Base-by-base conservation (phyloP, 495 filamentous ascomycete genomes). In the Barbatosphaeria neglecta region DNA sequence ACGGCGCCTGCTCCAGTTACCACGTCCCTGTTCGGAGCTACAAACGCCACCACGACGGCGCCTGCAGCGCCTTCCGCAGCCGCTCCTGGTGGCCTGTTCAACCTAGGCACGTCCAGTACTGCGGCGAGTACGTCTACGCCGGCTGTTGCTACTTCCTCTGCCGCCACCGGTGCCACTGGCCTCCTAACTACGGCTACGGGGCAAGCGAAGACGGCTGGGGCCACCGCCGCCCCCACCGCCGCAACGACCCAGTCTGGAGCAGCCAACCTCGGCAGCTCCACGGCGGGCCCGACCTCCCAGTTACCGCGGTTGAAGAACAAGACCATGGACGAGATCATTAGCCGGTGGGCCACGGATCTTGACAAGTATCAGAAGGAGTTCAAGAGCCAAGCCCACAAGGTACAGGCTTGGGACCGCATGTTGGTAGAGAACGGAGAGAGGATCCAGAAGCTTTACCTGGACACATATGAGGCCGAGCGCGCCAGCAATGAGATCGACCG, bases 281-380 rank as follows among this genome's bases (percentile, higher is more conserved):
- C 85, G 18, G 65, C 76, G 35, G 89, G 88, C 0, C 88, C 87
- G 6, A 60, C 78, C 2, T 86, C 89, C n/a, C 76, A 82, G 18
- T 77, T 87, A 54, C 90, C 90, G 2, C 86, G 92, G 11, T 69
- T 99, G 18, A 95, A 93, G 70, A 94, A 95, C 60, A 97, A 94
- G 69, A 93, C 90, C 1, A 97, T 99, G 90, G 92, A 97, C 57
- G 93, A 99, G 61, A 97, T 99, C 53, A 88, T 99, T 56, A 95
- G 85, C n/a, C 79, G 87, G 16, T 99, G 93, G 93, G 92, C 92
- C 0, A 83, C 86, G 0, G 92, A 97, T 58, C 76, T 97, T 22
- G 81, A 86, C 47, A 92, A 93, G 57, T 95, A 97, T 59, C 90
- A 96, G 59, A 88, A 90, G 58, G 86, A 95, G 39, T 99, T 97